Evolutionary conservation across 108 stramenopile genomes (phyloP).

Genomic region (Fragilaria crotonensis): DNA sequence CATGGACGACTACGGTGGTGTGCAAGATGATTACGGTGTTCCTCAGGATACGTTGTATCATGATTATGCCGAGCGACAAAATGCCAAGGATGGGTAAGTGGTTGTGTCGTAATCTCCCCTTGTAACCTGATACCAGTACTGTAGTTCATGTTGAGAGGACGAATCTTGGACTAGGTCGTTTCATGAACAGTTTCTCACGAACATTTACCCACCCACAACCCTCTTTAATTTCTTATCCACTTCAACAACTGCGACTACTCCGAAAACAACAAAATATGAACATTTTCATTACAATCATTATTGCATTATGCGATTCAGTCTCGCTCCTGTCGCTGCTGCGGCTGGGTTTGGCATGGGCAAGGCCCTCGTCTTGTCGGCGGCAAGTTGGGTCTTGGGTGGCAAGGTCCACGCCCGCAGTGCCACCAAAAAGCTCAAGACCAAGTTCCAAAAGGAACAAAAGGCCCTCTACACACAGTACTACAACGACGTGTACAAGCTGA

Average conservation of each 20-base stretch:
- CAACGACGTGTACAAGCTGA: conserved; percentile 89
- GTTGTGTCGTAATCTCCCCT: not conserved
- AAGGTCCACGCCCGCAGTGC: conserved; percentile 62
- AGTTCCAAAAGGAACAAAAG: conserved; percentile 81
- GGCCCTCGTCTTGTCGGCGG: conserved; percentile 37
- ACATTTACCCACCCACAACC: not conserved
- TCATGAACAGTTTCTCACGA: not conserved
- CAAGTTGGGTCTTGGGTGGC: conserved; percentile 59
- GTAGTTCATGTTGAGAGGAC: not conserved
- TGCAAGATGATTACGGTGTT: too few species aligned
- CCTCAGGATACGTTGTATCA: conserved; percentile 68
- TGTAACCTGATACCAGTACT: not conserved
- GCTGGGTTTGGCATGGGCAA: conserved; percentile 44
- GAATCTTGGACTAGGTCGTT: not conserved
- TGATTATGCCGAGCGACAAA: conserved; percentile 62
- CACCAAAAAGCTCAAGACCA: conserved; percentile 59
- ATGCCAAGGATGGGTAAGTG: conserved; percentile 30
- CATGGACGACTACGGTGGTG: too few species aligned
- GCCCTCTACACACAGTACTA: conserved; percentile 85
- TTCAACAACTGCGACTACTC: not conserved
- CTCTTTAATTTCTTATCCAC: not conserved
- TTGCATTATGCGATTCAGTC: too few species aligned
- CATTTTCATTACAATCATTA: too few species aligned
- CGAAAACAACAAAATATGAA: too few species aligned
- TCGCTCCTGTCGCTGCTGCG: not conserved